Evolutionary conservation across 148 eudicot genomes (phyloP).

Genomic region (Euryodendron excelsum): DNA sequence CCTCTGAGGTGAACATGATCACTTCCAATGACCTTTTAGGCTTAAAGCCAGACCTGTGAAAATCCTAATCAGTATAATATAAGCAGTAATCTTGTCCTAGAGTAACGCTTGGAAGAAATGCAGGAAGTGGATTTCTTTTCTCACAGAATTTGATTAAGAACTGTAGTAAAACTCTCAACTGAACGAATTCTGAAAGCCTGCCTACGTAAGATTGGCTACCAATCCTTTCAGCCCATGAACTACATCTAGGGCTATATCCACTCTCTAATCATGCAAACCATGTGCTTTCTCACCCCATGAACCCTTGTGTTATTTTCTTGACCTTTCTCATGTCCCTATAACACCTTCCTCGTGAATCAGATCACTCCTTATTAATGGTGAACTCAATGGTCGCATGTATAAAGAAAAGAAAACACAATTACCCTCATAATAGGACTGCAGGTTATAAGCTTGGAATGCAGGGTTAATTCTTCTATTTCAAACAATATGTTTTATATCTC

Average conservation of each 20-base stretch:
- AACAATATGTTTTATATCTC: not conserved
- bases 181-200: not conserved
- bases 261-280: not conserved
- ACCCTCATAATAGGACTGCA: not conserved
- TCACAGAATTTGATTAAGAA: not conserved
- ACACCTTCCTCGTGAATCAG: not conserved
- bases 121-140: not conserved
- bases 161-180: not conserved
- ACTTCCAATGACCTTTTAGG: constrained; percentile 92
- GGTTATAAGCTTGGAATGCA: not conserved
- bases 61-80: constrained; percentile 7
- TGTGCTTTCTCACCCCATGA: not conserved
- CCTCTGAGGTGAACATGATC: constrained; percentile 98
- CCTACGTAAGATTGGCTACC: not conserved
- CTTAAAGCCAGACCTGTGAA: constrained; percentile 81
- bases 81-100: constrained; percentile 7
- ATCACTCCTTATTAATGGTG: not conserved
- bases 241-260: constrained; percentile 1
- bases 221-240: not conserved
- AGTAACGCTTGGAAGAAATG: not conserved
- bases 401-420: not conserved
- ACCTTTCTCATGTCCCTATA: too few relatives aligned
- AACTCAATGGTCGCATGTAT: not conserved
- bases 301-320: not conserved
- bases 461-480: not conserved